phyloP scores from a whole-genome alignment of 805 yeast genomes.

The Teunomyces pallodes region DNA sequence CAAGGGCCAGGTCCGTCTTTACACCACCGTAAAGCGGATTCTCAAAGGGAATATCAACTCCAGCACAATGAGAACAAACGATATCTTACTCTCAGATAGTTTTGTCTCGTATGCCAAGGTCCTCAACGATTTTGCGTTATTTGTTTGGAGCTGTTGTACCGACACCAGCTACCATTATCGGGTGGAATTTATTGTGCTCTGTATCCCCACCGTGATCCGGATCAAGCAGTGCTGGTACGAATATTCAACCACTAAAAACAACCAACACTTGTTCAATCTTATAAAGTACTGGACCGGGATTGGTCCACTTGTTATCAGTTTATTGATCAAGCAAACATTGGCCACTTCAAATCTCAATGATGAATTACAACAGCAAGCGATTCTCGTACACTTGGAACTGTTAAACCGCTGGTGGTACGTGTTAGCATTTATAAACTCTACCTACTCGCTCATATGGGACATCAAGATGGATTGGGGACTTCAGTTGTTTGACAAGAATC shows the following conservation, averaged over 20 bases:
- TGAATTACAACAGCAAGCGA: slow-evolving; percentile 6
- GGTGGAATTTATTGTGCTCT: slow-evolving; percentile 30
- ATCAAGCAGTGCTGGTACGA: slow-evolving; percentile 81
- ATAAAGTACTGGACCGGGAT: slow-evolving; percentile 68
- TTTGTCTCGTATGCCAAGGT: slow-evolving; percentile 79
- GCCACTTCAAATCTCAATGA: slow-evolving; percentile 9
- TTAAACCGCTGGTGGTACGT: slow-evolving; percentile 44
- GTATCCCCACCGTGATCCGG: slow-evolving; percentile 71
- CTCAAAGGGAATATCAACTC: slow-evolving; percentile 58
- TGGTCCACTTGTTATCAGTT: slow-evolving; percentile 33
- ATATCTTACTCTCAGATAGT: slow-evolving; percentile 80
- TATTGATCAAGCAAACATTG: slow-evolving; percentile 19
- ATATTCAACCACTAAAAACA: slow-evolving; percentile 48
- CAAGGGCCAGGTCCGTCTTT: slow-evolving; percentile 44
- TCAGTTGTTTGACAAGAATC: slow-evolving; percentile 43
- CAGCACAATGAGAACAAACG: slow-evolving; percentile 61
- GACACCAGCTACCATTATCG: slow-evolving; percentile 24
- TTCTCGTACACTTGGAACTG: slow-evolving; percentile 14
- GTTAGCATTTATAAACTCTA: slow-evolving; percentile 56
- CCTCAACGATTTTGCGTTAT: slow-evolving; percentile 65
- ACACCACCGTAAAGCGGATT: slow-evolving; percentile 52
- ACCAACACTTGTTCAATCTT: slow-evolving; percentile 64
- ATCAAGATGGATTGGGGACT: slow-evolving; percentile 85
- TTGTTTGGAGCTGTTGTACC: slow-evolving; percentile 39
- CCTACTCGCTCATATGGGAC: slow-evolving; percentile 88